Evolutionary conservation across 2,329 filamentous ascomycete species (phyloP).

Genomic region (Exophiala sp.): DNA sequence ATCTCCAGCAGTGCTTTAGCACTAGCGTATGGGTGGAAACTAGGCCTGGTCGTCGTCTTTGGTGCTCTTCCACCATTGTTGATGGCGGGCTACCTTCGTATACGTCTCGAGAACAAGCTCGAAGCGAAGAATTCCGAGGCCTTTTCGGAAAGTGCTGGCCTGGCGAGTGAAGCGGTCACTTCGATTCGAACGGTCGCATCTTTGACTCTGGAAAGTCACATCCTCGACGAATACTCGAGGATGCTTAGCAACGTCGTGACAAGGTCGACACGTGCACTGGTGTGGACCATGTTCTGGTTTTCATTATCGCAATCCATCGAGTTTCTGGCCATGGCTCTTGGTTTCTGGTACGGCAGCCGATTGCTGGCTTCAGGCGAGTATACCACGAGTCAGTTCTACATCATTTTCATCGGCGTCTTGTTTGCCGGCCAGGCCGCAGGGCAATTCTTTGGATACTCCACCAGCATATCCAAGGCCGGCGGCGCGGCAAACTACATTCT

Average conservation of each 20-base stretch:
- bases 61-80: slow-evolving; percentile 48
- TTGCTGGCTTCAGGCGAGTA: slow-evolving; percentile 54
- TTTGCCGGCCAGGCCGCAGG: slow-evolving; percentile 34
- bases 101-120: slow-evolving; percentile 49
- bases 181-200: slow-evolving; percentile 51
- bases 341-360: slow-evolving; percentile 59
- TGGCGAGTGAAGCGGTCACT: slow-evolving; percentile 51
- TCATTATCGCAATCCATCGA: slow-evolving; percentile 34
- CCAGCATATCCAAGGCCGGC: slow-evolving; percentile 50
- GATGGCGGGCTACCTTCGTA: slow-evolving; percentile 46
- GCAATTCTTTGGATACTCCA: slow-evolving; percentile 35
- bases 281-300: slow-evolving; percentile 32
- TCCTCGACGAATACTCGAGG: slow-evolving; percentile 34
- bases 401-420: slow-evolving; percentile 45
- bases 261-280: slow-evolving; percentile 27
- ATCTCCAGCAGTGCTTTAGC: slow-evolving; percentile 46
- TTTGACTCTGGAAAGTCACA: slow-evolving; percentile 45
- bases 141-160: slow-evolving; percentile 48
- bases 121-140: slow-evolving; percentile 43
- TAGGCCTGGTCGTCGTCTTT: slow-evolving; percentile 48
- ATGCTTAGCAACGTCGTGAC: slow-evolving; percentile 28
- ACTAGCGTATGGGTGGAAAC: slow-evolving; percentile 46
- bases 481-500: slow-evolving; percentile 51
- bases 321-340: slow-evolving; percentile 31
- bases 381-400: slow-evolving; percentile 37